phyloP scores from a whole-genome alignment of 495 filamentous ascomycete genomes.

The Penicillium dipodomyicola region DNA sequence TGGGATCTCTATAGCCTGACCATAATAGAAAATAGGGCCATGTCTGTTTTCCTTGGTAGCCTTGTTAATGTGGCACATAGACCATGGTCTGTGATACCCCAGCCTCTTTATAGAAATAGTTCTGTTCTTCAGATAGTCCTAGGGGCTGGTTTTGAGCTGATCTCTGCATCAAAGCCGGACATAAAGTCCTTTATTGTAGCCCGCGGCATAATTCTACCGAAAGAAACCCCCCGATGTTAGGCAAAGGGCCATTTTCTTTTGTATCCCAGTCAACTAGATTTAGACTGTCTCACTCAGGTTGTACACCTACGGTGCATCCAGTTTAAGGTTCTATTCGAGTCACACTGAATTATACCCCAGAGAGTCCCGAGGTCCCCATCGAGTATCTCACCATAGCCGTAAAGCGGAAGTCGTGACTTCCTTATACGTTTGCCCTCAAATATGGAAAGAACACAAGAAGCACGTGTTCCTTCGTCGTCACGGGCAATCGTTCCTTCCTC shows the following conservation, averaged over 20 bases:
- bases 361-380: background rate
- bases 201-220: background rate
- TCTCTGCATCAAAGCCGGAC: background rate
- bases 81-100: conserved; percentile 1
- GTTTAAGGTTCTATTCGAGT: conserved; percentile 7
- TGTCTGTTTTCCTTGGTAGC: background rate
- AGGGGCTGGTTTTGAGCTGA: background rate
- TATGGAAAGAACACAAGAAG: background rate
- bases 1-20: background rate
- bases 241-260: background rate
- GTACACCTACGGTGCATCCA: background rate
- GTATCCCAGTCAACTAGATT: background rate
- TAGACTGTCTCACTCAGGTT: conserved; percentile 3
- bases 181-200: background rate
- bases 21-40: background rate
- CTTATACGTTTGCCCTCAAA: background rate
- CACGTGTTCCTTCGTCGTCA: background rate
- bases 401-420: conserved; percentile 2
- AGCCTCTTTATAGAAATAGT: background rate
- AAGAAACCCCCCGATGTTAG: background rate
- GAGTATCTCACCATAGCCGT: background rate
- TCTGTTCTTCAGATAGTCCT: background rate
- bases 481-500: conserved; percentile 4
- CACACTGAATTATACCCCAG: background rate
- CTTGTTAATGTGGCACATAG: background rate